Base-by-base conservation (phyloP, 169 alveolate genomes). In the Eimeria necatrix region DNA sequence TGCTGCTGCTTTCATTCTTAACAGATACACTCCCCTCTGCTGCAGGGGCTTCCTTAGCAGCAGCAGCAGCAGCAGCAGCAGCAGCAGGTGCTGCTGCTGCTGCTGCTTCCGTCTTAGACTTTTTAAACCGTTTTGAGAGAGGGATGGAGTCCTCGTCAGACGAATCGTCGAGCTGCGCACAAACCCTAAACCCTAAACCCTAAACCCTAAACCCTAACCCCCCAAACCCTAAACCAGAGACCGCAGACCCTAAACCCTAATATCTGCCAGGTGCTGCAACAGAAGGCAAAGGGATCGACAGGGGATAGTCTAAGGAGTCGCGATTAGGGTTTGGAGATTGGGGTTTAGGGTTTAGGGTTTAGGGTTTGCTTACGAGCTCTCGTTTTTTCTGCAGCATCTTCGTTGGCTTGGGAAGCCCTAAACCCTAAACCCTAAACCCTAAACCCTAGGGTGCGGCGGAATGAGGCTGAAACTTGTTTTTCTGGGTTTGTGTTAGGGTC, bases 31-130 rank as follows among this genome's bases (percentile, higher is more conserved):
- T 12, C 9, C 1, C 78, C 9, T 10, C 78, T 16, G 49, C 49
- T 24, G 80, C 80, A 18, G 49, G 41, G n/a, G 59, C 85, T 24
- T 20, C 85, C 12, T 8, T 51, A 12, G 56, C 85, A 20, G 80
- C 24, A 20, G 80, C 80, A 12, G 80, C 80, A 20, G 80, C 80
- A 32, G 4, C 89, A 24, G 32, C 70, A 48, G 89, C 61, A 48
- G 89, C 89, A 46, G 89, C 61, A 80, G 68, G n/a, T 5, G 89
- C 61, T 41, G 68, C 89, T 41, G 70, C 68, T 7, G 89, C 89
- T 20, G 22, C 48, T 7, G 78, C 12, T 22, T 68, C 78, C 9
- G 9, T n/a, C 4, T 68, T 68, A 9, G 16, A 20, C 78, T 68
- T 16, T 52, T 68, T 68, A n/a, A 16, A 68, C 32, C 78, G 78